Percentiles rank a stretch among this genome's conserved stretches.
Conservation (phyloP, 495 filamentous ascomycete species). For the Geopyxis carbonaria region DNA sequence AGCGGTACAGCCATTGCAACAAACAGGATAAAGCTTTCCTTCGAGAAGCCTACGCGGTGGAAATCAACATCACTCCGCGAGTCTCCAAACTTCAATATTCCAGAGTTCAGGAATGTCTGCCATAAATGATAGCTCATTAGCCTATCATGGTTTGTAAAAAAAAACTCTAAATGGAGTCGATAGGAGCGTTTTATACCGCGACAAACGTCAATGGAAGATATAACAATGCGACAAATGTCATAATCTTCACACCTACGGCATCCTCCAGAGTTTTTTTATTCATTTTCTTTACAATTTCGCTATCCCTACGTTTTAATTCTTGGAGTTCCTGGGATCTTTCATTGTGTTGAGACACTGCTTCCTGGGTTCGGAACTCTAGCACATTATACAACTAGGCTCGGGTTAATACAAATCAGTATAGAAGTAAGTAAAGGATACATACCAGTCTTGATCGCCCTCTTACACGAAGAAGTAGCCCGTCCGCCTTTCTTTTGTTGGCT, state of each 20-base stretch:
- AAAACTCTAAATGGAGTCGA: slow-evolving; percentile 1
- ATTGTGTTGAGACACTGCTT: too few species aligned
- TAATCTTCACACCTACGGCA: slow-evolving; percentile 14
- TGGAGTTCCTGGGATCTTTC: too few species aligned
- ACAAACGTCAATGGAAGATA: slow-evolving; percentile 19
- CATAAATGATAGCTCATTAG: not conserved
- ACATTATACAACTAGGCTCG: too few species aligned
- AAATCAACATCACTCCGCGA: too few species aligned
- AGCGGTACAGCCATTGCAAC: not conserved
- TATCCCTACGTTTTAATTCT: too few species aligned
- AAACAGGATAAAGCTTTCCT: not conserved
- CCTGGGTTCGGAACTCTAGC: too few species aligned
- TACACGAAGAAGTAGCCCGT: too few species aligned
- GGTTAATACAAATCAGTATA: too few species aligned
- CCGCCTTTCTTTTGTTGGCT: too few species aligned
- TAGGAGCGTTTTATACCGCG: slow-evolving; percentile 17
- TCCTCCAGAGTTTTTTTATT: slow-evolving; percentile 12
- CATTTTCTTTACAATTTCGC: slow-evolving; percentile 17
- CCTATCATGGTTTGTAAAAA: not conserved
- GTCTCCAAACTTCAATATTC: not conserved
- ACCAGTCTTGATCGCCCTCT: too few species aligned
- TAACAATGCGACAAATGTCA: slow-evolving; percentile 16
- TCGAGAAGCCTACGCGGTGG: not conserved
- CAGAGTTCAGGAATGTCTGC: not conserved
- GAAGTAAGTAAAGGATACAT: too few species aligned